Conservation (phyloP, 78 protist genomes). For the Tieghemostelium lacteum region DNA sequence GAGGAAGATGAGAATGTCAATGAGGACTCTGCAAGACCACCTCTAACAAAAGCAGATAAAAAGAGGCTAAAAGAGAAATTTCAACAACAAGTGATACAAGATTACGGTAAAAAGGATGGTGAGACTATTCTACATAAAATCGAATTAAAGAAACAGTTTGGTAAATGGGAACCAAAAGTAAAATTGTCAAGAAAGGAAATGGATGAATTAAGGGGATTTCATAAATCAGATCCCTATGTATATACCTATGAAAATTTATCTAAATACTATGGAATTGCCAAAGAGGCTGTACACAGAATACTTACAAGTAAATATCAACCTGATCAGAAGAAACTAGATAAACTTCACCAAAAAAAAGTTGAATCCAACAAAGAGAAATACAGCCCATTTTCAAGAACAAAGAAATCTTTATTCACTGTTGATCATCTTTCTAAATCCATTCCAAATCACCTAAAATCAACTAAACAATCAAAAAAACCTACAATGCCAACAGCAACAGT, state of each 20-base stretch:
- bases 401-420: no score
- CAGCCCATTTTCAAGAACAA: constrained; percentile 4
- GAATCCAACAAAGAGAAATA: constrained; percentile 5
- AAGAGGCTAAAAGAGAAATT: background rate
- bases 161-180: constrained; percentile 38
- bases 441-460: no score
- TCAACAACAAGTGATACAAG: background rate
- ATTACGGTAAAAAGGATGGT: constrained; percentile 38
- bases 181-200: constrained; percentile 16
- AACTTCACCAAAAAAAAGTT: constrained; percentile 1
- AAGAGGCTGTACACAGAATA: constrained; percentile 25
- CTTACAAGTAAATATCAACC: constrained; percentile 33
- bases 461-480: background rate
- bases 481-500: background rate
- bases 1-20: background rate
- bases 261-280: background rate
- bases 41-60: constrained; percentile 8
- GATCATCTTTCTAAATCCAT: no score
- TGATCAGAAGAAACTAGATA: background rate
- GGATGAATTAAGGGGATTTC: constrained; percentile 6
- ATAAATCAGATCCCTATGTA: constrained; percentile 16
- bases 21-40: background rate
- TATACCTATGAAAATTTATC: background rate
- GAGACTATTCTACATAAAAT: constrained; percentile 21
- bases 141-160: background rate